A percentile compares a stretch with the other conserved stretches of the same genome.
These are phyloP conservation scores for Ambrosiella xylebori DNA, from an alignment of 2,329 filamentous ascomycete species.

Conservation along the genomic window DNA sequence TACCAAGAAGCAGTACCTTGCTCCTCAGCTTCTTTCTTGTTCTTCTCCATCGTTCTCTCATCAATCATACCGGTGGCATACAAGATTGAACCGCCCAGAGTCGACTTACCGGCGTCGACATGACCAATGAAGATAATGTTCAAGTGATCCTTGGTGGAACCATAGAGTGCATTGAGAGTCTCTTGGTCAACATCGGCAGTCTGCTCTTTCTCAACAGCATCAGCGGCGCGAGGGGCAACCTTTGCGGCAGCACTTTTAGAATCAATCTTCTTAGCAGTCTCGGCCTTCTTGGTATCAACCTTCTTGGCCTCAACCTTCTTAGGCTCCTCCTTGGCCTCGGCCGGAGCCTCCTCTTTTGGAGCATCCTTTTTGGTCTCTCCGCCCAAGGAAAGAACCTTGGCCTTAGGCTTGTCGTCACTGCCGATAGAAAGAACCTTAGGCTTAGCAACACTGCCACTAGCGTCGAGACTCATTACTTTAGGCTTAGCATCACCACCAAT, in stretches of 20 bases:
- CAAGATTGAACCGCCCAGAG: constrained; percentile 80
- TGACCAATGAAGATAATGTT: constrained; percentile 98
- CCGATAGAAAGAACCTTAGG: constrained; percentile 66
- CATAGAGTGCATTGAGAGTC: constrained; percentile 86
- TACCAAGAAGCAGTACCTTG: constrained; percentile 97
- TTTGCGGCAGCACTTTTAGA: constrained; percentile 67
- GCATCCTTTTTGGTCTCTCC: constrained; percentile 33
- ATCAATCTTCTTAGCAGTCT: constrained; percentile 77
- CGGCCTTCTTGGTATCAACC: constrained; percentile 36
- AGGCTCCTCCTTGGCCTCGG: constrained; percentile 25
- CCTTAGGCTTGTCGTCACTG: constrained; percentile 28
- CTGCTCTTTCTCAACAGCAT: constrained; percentile 72
- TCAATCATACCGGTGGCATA: constrained; percentile 98
- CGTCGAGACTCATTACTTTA: constrained; percentile 48
- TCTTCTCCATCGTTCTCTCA: constrained; percentile 94
- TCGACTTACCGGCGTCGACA: constrained; percentile 96
- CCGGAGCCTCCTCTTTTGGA: constrained; percentile 21
- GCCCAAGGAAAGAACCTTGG: background rate
- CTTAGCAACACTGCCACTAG: constrained; percentile 27
- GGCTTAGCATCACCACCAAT: constrained; percentile 53
- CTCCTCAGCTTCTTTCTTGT: constrained; percentile 92
- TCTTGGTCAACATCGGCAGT: constrained; percentile 51
- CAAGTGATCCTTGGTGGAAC: constrained; percentile 55
- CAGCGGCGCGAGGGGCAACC: constrained; percentile 51
- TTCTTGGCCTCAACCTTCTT: constrained; percentile 18